Evolutionary conservation across 73 alveolate species (phyloP).

Genomic region (Paramecium caudatum): DNA sequence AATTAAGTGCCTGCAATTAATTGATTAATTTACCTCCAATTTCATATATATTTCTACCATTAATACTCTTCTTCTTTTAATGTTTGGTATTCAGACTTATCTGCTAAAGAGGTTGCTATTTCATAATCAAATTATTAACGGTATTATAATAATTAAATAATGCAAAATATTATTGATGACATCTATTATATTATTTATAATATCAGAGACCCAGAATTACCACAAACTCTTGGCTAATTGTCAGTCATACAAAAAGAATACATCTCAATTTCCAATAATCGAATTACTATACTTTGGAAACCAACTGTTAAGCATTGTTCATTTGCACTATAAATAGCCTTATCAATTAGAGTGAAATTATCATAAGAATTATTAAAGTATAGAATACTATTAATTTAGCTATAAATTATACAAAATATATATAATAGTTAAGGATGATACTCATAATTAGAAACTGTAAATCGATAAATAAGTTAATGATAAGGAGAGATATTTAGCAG

Average conservation of each 20-base stretch:
- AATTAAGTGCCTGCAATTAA: slow-evolving; percentile 77
- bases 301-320: slow-evolving; percentile 80
- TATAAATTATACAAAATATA: slow-evolving; percentile 56
- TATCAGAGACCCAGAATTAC: slow-evolving; percentile 80
- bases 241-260: slow-evolving; percentile 73
- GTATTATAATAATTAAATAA: slow-evolving; percentile 46
- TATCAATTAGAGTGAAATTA: slow-evolving; percentile 76
- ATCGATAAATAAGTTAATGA: slow-evolving; percentile 81
- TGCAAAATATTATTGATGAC: slow-evolving; percentile 59
- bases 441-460: slow-evolving; percentile 29
- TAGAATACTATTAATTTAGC: slow-evolving; percentile 36
- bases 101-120: slow-evolving; percentile 55
- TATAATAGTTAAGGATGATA: slow-evolving; percentile 49
- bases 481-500: slow-evolving; percentile 81
- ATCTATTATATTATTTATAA: slow-evolving; percentile 71
- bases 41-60: slow-evolving; percentile 52
- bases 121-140: slow-evolving; percentile 62
- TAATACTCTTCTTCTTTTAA: slow-evolving; percentile 41
- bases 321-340: slow-evolving; percentile 79
- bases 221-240: slow-evolving; percentile 67
- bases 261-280: slow-evolving; percentile 33
- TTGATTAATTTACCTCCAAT: slow-evolving; percentile 36
- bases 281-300: slow-evolving; percentile 73
- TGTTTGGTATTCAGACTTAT: slow-evolving; percentile 52
- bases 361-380: slow-evolving; percentile 45